phyloP scores from a whole-genome alignment of 2,329 filamentous ascomycete genomes.

The Venturia pyrina region DNA sequence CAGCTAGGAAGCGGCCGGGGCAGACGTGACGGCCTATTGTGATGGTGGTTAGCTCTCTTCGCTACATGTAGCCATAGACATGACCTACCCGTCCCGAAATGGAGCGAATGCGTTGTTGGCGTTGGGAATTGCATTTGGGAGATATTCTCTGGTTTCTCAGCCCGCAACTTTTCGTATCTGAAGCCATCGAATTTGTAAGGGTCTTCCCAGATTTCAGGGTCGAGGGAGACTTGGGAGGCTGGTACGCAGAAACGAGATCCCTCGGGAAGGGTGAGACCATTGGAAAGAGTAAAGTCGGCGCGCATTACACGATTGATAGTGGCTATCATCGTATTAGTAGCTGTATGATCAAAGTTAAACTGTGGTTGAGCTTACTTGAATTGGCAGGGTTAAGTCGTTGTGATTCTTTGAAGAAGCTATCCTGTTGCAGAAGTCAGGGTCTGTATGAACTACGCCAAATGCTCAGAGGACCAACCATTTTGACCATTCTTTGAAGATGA shows the following conservation, averaged over 20 bases:
- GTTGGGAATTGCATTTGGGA: slow-evolving; percentile 1
- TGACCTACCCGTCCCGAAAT: not conserved
- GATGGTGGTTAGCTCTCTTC: not conserved
- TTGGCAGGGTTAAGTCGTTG: not conserved
- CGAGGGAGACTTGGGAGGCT: not conserved
- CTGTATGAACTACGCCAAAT: not conserved
- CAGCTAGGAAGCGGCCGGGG: not conserved
- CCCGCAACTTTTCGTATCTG: not conserved
- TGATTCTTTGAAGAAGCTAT: not conserved
- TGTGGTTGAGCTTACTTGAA: not conserved
- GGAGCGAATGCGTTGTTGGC: not conserved
- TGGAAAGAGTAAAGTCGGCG: not conserved
- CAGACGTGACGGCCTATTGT: not conserved
- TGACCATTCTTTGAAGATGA: slow-evolving; percentile 1
- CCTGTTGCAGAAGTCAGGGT: not conserved
- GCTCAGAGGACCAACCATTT: not conserved
- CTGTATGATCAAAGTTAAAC: not conserved
- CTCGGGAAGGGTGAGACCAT: not conserved
- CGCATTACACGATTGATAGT: not conserved
- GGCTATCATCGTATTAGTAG: not conserved
- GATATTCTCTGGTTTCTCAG: not conserved
- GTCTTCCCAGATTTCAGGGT: not conserved
- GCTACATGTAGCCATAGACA: not conserved
- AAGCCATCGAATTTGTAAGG: not conserved
- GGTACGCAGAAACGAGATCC: not conserved